Evolutionary conservation across 2,329 filamentous ascomycete species (phyloP).

Genomic region (Alternaria postmessia): DNA sequence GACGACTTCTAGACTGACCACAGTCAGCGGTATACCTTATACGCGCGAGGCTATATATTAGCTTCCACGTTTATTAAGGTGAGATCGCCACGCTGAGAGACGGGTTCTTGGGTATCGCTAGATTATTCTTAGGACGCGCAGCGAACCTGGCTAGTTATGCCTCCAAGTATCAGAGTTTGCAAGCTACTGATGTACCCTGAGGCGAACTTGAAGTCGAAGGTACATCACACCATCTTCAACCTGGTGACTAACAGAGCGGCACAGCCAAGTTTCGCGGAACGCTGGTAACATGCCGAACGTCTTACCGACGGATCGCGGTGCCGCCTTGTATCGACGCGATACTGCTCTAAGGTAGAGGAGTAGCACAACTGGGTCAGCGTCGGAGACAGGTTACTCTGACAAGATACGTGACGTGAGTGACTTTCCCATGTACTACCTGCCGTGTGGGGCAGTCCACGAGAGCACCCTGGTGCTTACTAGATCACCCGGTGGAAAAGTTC

Average conservation of each 20-base stretch:
- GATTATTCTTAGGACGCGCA: neutral
- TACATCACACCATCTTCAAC: neutral
- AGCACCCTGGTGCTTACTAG: conserved; percentile 10
- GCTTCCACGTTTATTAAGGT: neutral
- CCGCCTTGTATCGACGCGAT: conserved; percentile 13
- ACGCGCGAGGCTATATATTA: neutral
- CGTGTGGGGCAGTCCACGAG: conserved; percentile 13
- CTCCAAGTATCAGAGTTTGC: neutral
- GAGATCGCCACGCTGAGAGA: neutral
- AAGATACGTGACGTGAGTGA: conserved; percentile 20
- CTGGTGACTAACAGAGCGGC: neutral
- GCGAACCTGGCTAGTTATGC: neutral
- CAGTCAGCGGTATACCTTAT: neutral
- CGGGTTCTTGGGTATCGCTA: neutral
- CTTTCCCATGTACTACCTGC: conserved; percentile 15
- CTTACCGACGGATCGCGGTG: conserved; percentile 11
- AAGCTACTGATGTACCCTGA: neutral
- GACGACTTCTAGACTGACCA: neutral
- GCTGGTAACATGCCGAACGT: neutral
- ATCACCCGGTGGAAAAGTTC: conserved; percentile 14
- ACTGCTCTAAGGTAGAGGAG: conserved; percentile 2
- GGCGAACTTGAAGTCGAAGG: neutral
- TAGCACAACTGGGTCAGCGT: conserved; percentile 9
- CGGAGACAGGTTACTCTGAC: conserved; percentile 6
- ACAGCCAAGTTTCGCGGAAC: conserved; percentile 4